Evolutionary conservation across 2,329 filamentous ascomycete species (phyloP).

Genomic region (Diaporthe vexans): DNA sequence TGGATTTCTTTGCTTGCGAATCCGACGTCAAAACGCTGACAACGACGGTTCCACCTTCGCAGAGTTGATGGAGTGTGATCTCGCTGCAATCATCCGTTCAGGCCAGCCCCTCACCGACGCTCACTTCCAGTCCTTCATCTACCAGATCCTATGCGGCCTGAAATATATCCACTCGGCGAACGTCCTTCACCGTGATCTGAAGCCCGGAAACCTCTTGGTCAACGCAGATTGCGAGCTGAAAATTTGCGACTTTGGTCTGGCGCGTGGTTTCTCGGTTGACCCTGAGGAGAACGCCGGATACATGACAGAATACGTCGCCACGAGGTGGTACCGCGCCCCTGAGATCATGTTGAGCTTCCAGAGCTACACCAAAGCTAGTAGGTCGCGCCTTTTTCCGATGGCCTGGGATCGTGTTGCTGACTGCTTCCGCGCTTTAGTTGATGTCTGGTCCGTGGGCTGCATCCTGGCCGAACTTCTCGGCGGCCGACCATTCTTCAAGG

Average conservation of each 20-base stretch:
- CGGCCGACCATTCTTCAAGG: conserved; percentile 98
- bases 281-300: conserved; percentile 99
- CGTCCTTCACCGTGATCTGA: conserved; percentile 95
- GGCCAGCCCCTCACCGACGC: conserved; percentile 97
- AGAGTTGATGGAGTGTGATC: conserved; percentile 99
- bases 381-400: conserved; percentile 57
- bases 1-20: background rate
- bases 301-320: conserved; percentile 99
- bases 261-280: conserved; percentile 95
- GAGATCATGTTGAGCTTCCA: conserved; percentile 99
- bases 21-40: conserved; percentile 11
- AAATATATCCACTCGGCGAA: conserved; percentile 99
- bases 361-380: conserved; percentile 99
- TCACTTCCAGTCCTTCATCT: conserved; percentile 99
- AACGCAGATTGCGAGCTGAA: conserved; percentile 99
- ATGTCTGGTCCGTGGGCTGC: conserved; percentile 99
- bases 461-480: conserved; percentile 97
- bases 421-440: conserved; percentile 71
- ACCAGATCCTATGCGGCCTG: conserved; percentile 97
- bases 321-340: conserved; percentile 93
- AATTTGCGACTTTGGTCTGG: conserved; percentile 98
- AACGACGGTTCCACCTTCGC: conserved; percentile 32
- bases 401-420: conserved; percentile 36
- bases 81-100: conserved; percentile 97
- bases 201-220: conserved; percentile 96